Evolutionary conservation across 140 eudicot genomes (phyloP), one percentile per base, ranked within the genome.

Genomic region (Cichorium intybus): DNA sequence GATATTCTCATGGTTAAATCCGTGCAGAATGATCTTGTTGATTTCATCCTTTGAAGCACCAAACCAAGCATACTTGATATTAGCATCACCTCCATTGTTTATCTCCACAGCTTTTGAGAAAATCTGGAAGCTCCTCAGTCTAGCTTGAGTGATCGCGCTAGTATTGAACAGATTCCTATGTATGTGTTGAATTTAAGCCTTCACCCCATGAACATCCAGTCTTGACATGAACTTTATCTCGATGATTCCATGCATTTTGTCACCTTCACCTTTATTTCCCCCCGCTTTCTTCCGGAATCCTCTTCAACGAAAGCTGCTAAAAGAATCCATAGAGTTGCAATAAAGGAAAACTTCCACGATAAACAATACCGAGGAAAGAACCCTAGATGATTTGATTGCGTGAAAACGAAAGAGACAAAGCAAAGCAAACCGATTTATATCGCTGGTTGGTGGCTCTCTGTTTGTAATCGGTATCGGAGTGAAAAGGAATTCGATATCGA

Each of bases 21-120:
- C 97, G 35, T 77, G 69, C 3, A 33, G 17, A 21, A 87, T 24
- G 23, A 90, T 76, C 3, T 20, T 76, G 3, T 53, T 17, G 5
- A 90, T 76, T 46, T 81, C 90, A 24, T 70, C 61, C 39, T 70
- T 84, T 6, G 95, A 82, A 53, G 66, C 85, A 70, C 96, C 86
- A 71, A 51, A 87, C 97, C 96, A 90, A 33, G 78, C 97, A 59
- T 78, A 90, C 65, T 76, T 87, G 17, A 82, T 24, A 34, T 81
- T 84, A 6, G 75, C 81, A 67, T 66, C 62, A 26, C 85, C 94
- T 0, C 74, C 82, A 16, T 53, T 46, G 15, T 80, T 79, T 16
- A 27, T 71, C 65, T 51, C 80, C 72, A 78, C 43, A 9, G 85
- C 87, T 60, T 46, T 60, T 11, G 46, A 39, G 41, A 47, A 82